Evolutionary conservation across 176 grass and related monocot species (phyloP), one percentile per base, ranked within the genome.

Genomic region (Neostapfia colusana): DNA sequence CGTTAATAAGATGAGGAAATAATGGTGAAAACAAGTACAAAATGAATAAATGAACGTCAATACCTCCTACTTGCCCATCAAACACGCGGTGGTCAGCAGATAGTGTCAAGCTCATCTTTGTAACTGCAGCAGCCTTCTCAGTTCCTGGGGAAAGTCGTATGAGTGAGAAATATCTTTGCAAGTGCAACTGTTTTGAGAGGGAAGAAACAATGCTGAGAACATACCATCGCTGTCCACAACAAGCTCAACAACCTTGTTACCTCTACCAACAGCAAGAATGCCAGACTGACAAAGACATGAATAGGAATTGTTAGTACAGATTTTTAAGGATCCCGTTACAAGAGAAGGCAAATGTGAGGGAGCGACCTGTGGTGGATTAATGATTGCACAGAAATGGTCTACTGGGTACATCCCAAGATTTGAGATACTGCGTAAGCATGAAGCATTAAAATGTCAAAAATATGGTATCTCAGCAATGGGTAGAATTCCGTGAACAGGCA

Each of bases 401-500:
- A 99, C 89, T 0, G 95, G 95, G 80, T 84, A 92, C 91, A 99
- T 99, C 65, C 95, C 95, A 55, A 99, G 91, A 90, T 99, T 99
- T 69, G 95, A 95, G 70, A 92, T 99, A 73, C 95, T 99, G 83
- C 65, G 83, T 63, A 81, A 74, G 42, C 27, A 82, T 40, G 4
- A 69, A 46, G 26, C 43, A 31, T 16, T 65, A 63, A 72, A 78
- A 55, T 81, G 58, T 73, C 39, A 57, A 76, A 58, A 83, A 74
- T 63, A 67, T 27, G 6, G 14, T 64, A 74, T 62, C 57, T 67
- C 18, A 75, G 53, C 31, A 70, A 65, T 58, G n/a, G 50, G 51
- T n/a, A 74, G 51, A 44, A 73, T 34, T 73, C 23, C 64, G 15
- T 17, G 25, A 67, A 77, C 12, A 67, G 26, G 68, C 27, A 69